Evolutionary conservation across 352 stramenopile genomes (phyloP), one percentile per base, ranked within the genome.

Genomic region (Pythium brachiatum): DNA sequence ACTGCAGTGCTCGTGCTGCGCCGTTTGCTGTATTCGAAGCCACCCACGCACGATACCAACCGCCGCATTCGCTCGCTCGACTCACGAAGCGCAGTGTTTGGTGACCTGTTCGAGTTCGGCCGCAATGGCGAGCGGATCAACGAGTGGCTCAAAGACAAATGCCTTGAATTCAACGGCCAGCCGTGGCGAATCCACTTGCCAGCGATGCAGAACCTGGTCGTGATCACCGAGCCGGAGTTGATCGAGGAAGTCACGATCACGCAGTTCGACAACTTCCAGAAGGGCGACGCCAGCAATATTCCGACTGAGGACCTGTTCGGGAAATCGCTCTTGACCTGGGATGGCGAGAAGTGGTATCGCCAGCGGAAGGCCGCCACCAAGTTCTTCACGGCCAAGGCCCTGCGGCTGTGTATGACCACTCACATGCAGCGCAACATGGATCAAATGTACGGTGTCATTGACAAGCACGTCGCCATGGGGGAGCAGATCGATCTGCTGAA

Each of bases 91-190:
- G 18, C 7, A 7, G 3, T 83, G 57, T 53, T 86, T 29, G 76
- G 78, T 34, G 78, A 74, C 46, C 53, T 78, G 11, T 15, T 80
- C n/a, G 73, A 81, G 20, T 62, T 67, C 12, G 57, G 29, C n/a
- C 48, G 55, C 25, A 58, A 79, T 23, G 50, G 44, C n/a, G 56
- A 66, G 27, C 72, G 64, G 2, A 68, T 83, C 51, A 57, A 86
- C 67, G 72, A 83, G 46, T 86, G 76, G 73, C 36, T 82, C 27
- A 60, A 62, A n/a, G 72, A 60, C 16, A 52, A 29, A 4, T 41
- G 20, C 0, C 26, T 63, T 9, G 9, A n/a, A 20, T 43, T 61
- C 47, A 27, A 59, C 2, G 66, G 60, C 39, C 36, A 64, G 43
- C 46, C 58, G 13, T 78, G 68, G 64, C 32, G 46, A 3, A 57